Evolutionary conservation across 1,139 yeast genomes (phyloP).

Genomic region (Yamadazyma friedrichii): DNA sequence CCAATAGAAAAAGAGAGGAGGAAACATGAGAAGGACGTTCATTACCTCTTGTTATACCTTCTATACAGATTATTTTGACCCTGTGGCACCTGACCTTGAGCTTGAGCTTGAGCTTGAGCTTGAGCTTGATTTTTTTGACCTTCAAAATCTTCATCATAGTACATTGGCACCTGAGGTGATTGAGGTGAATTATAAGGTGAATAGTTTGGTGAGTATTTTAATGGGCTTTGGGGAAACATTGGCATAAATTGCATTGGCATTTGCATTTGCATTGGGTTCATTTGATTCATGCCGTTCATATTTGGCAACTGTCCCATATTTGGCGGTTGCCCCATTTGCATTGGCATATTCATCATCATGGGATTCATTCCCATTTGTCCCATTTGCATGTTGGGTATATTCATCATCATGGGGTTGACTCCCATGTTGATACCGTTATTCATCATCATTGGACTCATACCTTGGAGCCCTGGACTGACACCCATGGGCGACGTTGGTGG

Average conservation of each 20-base stretch:
- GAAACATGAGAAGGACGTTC: background rate
- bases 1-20: background rate
- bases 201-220: constrained; percentile 3
- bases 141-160: constrained; percentile 1
- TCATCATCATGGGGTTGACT: constrained; percentile 23
- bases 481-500: constrained; percentile 19
- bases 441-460: constrained; percentile 4
- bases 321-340: constrained; percentile 18
- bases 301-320: no score
- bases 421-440: background rate
- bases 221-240: constrained; percentile 3
- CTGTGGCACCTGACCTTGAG: constrained; percentile 12
- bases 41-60: constrained; percentile 7
- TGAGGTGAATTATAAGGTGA: constrained; percentile 9
- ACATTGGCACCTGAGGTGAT: constrained; percentile 1
- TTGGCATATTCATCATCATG: constrained; percentile 1
- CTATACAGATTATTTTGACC: constrained; percentile 3
- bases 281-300: constrained; percentile 16
- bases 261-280: constrained; percentile 5
- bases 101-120: constrained; percentile 12
- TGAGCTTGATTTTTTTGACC: constrained; percentile 6
- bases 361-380: constrained; percentile 10
- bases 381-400: constrained; percentile 14
- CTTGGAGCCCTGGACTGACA: constrained; percentile 13
- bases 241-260: constrained; percentile 7